Conservation (phyloP, 176 grass and related monocot genomes). For the Hsuehochloa calcarea region DNA sequence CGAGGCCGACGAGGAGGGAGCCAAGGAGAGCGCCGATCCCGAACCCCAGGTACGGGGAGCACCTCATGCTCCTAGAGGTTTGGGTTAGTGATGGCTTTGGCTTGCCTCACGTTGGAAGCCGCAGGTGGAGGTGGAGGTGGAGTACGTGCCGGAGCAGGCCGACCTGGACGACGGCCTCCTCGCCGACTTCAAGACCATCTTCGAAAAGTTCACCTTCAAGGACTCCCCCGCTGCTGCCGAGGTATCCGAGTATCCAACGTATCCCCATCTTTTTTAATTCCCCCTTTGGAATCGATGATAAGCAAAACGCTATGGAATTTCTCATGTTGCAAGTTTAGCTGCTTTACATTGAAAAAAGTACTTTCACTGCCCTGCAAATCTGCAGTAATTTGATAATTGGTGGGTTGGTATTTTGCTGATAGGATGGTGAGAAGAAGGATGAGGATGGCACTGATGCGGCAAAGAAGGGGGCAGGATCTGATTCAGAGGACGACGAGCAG, state of each 20-base stretch:
- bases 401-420: not conserved
- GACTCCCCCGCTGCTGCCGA: constrained; percentile 42
- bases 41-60: constrained; percentile 15
- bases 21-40: constrained; percentile 31
- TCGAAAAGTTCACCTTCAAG: constrained; percentile 91
- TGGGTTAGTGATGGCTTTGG: not conserved
- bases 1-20: not conserved
- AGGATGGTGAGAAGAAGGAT: constrained; percentile 68
- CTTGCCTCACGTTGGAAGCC: not conserved
- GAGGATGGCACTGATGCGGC: constrained; percentile 45
- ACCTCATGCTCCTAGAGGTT: not conserved
- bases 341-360: not conserved
- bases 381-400: not conserved
- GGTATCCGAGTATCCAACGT: constrained; percentile 9
- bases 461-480: constrained; percentile 52
- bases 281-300: not conserved
- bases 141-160: constrained; percentile 83
- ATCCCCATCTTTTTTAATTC: not conserved
- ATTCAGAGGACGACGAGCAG: constrained; percentile 72
- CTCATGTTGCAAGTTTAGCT: not conserved
- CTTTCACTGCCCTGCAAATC: not conserved
- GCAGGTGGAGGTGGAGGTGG: constrained; percentile 69
- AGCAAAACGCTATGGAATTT: not conserved
- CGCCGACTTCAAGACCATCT: constrained; percentile 68
- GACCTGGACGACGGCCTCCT: constrained; percentile 66